Percentiles rank a stretch among this genome's conserved stretches.
Conservation (phyloP, 495 filamentous ascomycete species). For the Podospora conica region DNA sequence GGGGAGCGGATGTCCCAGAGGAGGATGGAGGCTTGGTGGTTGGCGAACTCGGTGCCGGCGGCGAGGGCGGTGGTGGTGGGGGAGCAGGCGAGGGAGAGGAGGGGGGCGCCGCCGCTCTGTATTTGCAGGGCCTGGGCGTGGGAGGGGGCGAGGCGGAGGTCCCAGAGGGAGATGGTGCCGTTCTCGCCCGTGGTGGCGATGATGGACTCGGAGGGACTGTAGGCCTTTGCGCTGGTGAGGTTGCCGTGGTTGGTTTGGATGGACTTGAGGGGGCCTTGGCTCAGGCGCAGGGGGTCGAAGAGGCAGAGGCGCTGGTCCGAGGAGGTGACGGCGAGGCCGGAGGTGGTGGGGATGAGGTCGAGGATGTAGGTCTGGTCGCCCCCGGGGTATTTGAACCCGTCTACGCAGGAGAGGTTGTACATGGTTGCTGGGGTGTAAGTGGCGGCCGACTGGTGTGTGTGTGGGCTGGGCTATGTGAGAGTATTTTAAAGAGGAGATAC, state of each 20-base stretch:
- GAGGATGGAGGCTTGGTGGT: slow-evolving; percentile 64
- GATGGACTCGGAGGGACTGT: slow-evolving; percentile 34
- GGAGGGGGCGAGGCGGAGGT: slow-evolving; percentile 40
- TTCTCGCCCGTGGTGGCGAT: slow-evolving; percentile 58
- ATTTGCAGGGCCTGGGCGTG: slow-evolving; percentile 32
- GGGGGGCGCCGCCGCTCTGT: slow-evolving; percentile 44
- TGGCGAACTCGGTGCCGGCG: slow-evolving; percentile 72
- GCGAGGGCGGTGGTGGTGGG: slow-evolving; percentile 54
- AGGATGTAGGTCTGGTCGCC: slow-evolving; percentile 45
- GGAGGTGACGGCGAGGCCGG: slow-evolving; percentile 43
- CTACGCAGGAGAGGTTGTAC: slow-evolving; percentile 40
- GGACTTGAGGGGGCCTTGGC: slow-evolving; percentile 32
- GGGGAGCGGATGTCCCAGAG: slow-evolving; percentile 71
- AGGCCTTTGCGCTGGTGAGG: slow-evolving; percentile 50
- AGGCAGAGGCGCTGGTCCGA: slow-evolving; percentile 53
- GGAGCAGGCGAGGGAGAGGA: slow-evolving; percentile 65
- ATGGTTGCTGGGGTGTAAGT: slow-evolving; percentile 22
- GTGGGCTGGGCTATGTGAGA: not conserved
- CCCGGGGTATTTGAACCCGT: slow-evolving; percentile 39
- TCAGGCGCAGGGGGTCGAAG: slow-evolving; percentile 44
- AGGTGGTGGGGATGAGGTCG: slow-evolving; percentile 40
- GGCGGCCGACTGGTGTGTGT: not conserved
- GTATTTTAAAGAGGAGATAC: not conserved
- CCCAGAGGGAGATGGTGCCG: slow-evolving; percentile 53
- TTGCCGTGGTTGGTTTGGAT: slow-evolving; percentile 46